Base-by-base conservation (phyloP, 2,329 filamentous ascomycete genomes). In the Mariannaea elegans region DNA sequence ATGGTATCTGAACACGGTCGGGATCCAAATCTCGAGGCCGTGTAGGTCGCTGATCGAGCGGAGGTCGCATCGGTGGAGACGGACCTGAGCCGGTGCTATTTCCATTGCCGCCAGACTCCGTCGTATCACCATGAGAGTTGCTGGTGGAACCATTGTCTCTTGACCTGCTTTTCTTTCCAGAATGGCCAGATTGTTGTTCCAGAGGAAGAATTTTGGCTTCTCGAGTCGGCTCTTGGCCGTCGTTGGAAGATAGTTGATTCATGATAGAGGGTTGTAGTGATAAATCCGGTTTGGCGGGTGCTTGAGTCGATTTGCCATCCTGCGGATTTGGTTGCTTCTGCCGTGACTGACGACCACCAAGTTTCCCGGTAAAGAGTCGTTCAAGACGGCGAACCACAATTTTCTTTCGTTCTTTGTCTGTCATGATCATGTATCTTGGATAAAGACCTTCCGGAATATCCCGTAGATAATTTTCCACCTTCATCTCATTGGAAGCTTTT, bases 301-400 rank as follows among this genome's bases (percentile, higher is more conserved):
- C 48, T 27, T 64, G 47, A 13, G 56, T 52, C 10, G 51, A 48
- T 1, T 61, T 64, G 3, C 55, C 63, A 27, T 57, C 48, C 0
- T 64, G 65, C 14, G 68, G 64, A 14, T 59, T 47, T 3, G 55
- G 32, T 12, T 61, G 69, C 56, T 65, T 75, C 42, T 62, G 70
- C 13, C 64, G 69, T 31, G 65, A 45, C 76, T 80, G 72, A 70
- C 79, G 75, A 4, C 78, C 78, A 4, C 73, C 75, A 16, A 83
- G 80, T 70, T 89, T 91, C 3, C 92, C 92, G 0, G 91, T 93
- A 62, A 95, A 96, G 2, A 96, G 82, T 63, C 94, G 90, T 70
- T 96, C 92, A 6, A 96, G 75, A 2, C 91, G 84, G 53, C 87
- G 84, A 2, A 94, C 92, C 0, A 94, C 89, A 18, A 93, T 71